Evolutionary conservation across 768 basidiomycete genomes (phyloP).

Genomic region (Russula sp.): DNA sequence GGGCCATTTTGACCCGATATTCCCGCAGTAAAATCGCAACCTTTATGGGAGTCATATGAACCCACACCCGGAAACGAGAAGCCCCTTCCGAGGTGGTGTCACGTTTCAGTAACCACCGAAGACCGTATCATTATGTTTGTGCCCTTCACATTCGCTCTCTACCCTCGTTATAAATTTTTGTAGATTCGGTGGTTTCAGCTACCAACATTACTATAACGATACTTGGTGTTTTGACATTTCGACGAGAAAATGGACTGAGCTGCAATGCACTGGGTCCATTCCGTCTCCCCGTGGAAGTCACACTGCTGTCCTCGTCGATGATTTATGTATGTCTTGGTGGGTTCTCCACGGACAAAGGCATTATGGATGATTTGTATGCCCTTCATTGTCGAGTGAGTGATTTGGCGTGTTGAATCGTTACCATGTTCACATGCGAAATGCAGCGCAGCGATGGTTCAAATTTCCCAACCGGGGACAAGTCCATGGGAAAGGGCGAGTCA

Average conservation of each 20-base stretch:
- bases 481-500: too few relatives aligned
- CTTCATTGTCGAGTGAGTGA: too few relatives aligned
- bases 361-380: too few relatives aligned
- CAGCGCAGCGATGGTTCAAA: too few relatives aligned
- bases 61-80: slow-evolving; percentile 51
- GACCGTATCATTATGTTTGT: slow-evolving; percentile 42
- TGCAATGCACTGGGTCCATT: slow-evolving; percentile 95
- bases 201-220: slow-evolving; percentile 95
- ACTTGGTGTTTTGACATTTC: slow-evolving; percentile 85
- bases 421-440: too few relatives aligned
- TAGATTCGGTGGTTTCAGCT: slow-evolving; percentile 96
- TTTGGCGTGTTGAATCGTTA: too few relatives aligned
- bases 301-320: slow-evolving; percentile 94
- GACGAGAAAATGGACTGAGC: slow-evolving; percentile 66
- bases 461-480: too few relatives aligned
- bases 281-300: slow-evolving; percentile 95
- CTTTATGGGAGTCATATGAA: slow-evolving; percentile 64
- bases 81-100: slow-evolving; percentile 81
- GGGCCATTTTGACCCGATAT: slow-evolving; percentile 17
- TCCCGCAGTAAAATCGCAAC: slow-evolving; percentile 49
- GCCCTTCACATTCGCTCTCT: slow-evolving; percentile 18
- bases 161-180: slow-evolving; percentile 6
- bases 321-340: slow-evolving; percentile 91
- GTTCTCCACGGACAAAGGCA: too few relatives aligned
- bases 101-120: slow-evolving; percentile 77